Evolutionary conservation across 805 yeast species (phyloP).

Genomic region (Barnettozyma wickerhamii): DNA sequence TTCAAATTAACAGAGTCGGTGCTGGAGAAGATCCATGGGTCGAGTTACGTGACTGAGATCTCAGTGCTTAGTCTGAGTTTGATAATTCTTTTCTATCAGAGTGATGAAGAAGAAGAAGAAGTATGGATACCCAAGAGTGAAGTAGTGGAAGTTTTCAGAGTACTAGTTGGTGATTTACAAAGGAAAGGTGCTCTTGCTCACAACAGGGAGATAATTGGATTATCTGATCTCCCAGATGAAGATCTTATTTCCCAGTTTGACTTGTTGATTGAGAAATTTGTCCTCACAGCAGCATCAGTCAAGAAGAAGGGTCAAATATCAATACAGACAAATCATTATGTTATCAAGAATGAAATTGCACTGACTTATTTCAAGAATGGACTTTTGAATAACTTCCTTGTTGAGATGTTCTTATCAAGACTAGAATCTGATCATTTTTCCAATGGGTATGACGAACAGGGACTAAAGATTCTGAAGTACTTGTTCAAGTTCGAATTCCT

Average conservation of each 20-base stretch:
- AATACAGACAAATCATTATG: conserved; percentile 2
- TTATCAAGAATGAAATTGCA: conserved; percentile 16
- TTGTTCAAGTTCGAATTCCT: conserved; percentile 21
- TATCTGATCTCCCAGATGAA: conserved; percentile 1
- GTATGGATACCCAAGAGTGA: conserved; percentile 10
- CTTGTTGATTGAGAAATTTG: conserved; percentile 9
- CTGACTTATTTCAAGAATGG: conserved; percentile 22
- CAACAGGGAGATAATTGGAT: conserved; percentile 2
- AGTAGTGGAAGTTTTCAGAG: conserved; percentile 7
- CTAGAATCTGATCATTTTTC: not conserved
- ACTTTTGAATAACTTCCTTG: conserved; percentile 17
- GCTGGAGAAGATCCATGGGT: conserved; percentile 14
- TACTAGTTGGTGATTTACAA: not conserved
- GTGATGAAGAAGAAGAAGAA: conserved; percentile 7
- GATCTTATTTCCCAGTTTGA: conserved; percentile 6
- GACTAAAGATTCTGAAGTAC: conserved; percentile 1
- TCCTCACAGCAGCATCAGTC: conserved; percentile 5
- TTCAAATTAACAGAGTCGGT: conserved; percentile 8
- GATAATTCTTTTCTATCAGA: conserved; percentile 13
- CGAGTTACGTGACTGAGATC: conserved; percentile 16
- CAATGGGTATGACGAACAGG: not conserved
- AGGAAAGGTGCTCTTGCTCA: not conserved
- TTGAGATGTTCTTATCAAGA: conserved; percentile 17
- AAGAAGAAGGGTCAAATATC: conserved; percentile 4
- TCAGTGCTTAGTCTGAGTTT: conserved; percentile 16